Evolutionary conservation across 257 asterid species (phyloP).

Genomic region (Solanum okadae): DNA sequence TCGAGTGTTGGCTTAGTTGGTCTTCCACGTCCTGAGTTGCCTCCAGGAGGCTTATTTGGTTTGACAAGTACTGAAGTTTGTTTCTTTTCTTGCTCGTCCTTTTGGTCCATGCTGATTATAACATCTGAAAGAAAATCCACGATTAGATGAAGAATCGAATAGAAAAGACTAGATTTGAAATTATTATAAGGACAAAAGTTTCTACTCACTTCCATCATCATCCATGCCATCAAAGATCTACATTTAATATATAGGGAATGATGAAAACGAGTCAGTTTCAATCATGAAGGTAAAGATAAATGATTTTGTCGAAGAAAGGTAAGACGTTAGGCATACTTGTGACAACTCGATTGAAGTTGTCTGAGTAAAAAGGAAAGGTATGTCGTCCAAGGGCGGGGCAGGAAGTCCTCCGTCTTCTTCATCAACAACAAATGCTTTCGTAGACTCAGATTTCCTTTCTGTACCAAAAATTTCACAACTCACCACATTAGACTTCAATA

Average conservation of each 20-base stretch:
- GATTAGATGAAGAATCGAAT: conserved; percentile 28
- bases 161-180: conserved; percentile 18
- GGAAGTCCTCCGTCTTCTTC: too few species aligned
- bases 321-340: too few species aligned
- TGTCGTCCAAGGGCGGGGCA: too few species aligned
- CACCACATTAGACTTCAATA: too few species aligned
- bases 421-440: too few species aligned
- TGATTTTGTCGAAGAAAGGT: too few species aligned
- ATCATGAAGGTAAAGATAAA: neutral
- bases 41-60: conserved; percentile 26
- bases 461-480: too few species aligned
- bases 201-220: conserved; percentile 88
- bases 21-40: conserved; percentile 34
- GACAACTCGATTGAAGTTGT: too few species aligned
- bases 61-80: conserved; percentile 8
- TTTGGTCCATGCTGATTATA: conserved; percentile 56
- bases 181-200: conserved; percentile 14
- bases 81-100: conserved; percentile 36
- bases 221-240: conserved; percentile 95
- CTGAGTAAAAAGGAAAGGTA: too few species aligned
- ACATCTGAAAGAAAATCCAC: conserved; percentile 57
- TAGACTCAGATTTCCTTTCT: too few species aligned
- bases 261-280: conserved; percentile 12
- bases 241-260: conserved; percentile 1
- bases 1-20: conserved; percentile 25